Base-by-base conservation (phyloP, 306 rosid species). In the Biancaea sappan region DNA sequence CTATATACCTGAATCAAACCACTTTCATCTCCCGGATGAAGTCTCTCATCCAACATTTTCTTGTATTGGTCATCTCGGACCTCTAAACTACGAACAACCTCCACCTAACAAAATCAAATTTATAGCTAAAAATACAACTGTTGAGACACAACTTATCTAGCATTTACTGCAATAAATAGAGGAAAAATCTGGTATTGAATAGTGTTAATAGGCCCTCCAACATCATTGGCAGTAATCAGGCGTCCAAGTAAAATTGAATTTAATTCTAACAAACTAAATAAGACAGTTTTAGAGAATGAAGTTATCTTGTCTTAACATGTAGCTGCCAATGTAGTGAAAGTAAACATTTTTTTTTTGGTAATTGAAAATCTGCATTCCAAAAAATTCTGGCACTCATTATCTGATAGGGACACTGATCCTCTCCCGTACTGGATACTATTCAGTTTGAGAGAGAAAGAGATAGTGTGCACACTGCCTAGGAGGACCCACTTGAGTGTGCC, bases 1-100 rank as follows among this genome's bases (percentile, higher is more conserved):
- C 72, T 81, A 74, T 81, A 82, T 52, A 79, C 87, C 76, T 88
- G 93, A 83, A 87, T 86, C 66, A 89, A 83, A 62, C 95, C 87
- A 73, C 79, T 69, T 21, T 72, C 79, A 63, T 82, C 88, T 56
- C 80, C 76, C 48, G 73, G 79, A 58, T 78, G 90, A 79, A 93
- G 91, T 79, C 86, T 94, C 74, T 90, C 88, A 76, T 87, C 87
- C 73, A 91, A 76, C 25, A 84, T 76, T 61, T 71, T 84, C 89
- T 84, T 90, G 93, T 80, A 87, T 71, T 80, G 79, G 52, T 90
- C 95, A 69, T 94, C 99, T 79, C 82, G 87, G 71, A 72, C 88
- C 77, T 80, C 94, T 64, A 92, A 80, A 72, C 74, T 77, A 13
- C 86, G 93, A 76, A 88, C 87, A 84, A 91, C 79, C 77, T 91